phyloP scores from a whole-genome alignment of 1,139 yeast genomes.

The Suhomyces wounanorum region DNA sequence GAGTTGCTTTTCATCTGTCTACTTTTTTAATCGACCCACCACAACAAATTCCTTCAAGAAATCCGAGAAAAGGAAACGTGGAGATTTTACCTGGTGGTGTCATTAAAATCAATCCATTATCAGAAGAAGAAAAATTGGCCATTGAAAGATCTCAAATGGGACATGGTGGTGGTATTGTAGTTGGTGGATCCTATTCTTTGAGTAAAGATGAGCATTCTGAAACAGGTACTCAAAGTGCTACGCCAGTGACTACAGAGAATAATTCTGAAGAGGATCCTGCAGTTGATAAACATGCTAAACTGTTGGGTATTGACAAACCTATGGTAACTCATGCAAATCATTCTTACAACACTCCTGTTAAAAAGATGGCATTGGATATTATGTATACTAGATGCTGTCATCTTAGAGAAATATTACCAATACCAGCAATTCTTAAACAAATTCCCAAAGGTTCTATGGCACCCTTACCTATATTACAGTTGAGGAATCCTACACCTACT shows the following conservation, averaged over 20 bases:
- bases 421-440: conserved; percentile 75
- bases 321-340: conserved; percentile 34
- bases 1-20: conserved; percentile 72
- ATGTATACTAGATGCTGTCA: conserved; percentile 79
- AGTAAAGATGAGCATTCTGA: conserved; percentile 25
- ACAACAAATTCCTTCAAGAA: conserved; percentile 66
- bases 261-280: conserved; percentile 40
- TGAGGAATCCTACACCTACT: conserved; percentile 74
- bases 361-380: conserved; percentile 57
- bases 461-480: conserved; percentile 63
- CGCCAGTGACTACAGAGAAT: conserved; percentile 4
- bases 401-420: conserved; percentile 69
- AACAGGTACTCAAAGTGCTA: conserved; percentile 23
- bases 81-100: conserved; percentile 64
- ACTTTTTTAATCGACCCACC: conserved; percentile 76
- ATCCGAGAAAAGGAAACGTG: conserved; percentile 71
- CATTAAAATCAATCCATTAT: conserved; percentile 59
- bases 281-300: conserved; percentile 44
- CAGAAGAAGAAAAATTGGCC: conserved; percentile 56
- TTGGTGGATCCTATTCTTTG: conserved; percentile 75
- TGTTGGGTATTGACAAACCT: conserved; percentile 51
- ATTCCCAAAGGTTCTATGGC: conserved; percentile 69
- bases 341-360: conserved; percentile 36
- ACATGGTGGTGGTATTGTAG: conserved; percentile 72
- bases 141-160: conserved; percentile 49